Base-by-base conservation (phyloP, 768 basidiomycete species). In the Macrolepiota fuliginosa region DNA sequence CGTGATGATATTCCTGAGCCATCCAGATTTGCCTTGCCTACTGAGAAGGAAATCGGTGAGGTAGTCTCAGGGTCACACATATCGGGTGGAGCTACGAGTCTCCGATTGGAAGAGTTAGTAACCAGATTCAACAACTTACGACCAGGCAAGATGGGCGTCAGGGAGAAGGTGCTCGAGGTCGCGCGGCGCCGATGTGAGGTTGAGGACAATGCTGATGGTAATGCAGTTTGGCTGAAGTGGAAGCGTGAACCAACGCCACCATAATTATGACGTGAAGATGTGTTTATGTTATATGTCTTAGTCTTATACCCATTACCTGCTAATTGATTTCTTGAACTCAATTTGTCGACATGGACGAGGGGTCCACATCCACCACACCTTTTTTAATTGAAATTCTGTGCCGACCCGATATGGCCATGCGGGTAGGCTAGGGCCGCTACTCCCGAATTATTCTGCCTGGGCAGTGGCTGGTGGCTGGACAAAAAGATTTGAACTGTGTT, bases 91-190 rank as follows among this genome's bases (percentile, higher is more conserved):
- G 81, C 79, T 24, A 84, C 83, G 63, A 84, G 84, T 19, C 66
- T 90, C 27, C 88, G 81, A 7, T 70, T 83, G 56, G 78, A 84
- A 37, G 91, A 94, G 67, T 71, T 95, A 47, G 67, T 92, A 4
- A 73, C 78, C 25, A 80, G 80, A 68, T 87, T 87, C 63, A 74
- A 80, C 42, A 73, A 77, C 29, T 63, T 81, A 52, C 79, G 80
- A 32, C 69, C 74, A 64, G 77, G 82, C 29, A 85, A 85, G 74
- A 69, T 77, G 50, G 92, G 91, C 27, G 84, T 92, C 2, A 78
- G 74, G 67, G 87, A 88, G 67, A 97, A 95, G 75, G 78, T 96
- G 22, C 65, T 83, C 37, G 94, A 95, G 65, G 85, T 97, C 51
- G 81, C 91, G 12, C 69, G 77, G 59, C 87, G 94, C 67, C 82